Evolutionary conservation across 208 protist species (phyloP), one percentile per base, ranked within the genome.

Genomic region (Leishmania major): DNA sequence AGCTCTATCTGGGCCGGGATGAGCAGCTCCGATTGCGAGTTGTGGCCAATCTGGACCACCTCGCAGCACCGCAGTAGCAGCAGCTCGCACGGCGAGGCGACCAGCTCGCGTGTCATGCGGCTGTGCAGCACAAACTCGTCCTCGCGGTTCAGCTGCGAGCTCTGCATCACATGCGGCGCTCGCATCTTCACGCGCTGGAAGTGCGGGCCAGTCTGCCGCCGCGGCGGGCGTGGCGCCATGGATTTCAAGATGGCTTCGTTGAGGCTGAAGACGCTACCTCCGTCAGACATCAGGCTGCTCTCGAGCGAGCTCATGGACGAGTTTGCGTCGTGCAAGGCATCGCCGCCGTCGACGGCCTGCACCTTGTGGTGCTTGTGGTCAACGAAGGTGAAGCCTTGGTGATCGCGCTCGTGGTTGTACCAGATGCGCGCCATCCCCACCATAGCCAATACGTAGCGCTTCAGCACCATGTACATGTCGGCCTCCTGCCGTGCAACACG

Each of bases 51-150:
- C 87, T 97, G 90, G 1, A 96, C 91, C 75, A 97, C 92, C 83
- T 97, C 92, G 66, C 91, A 94, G 84, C 94, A 97, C 60, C 94
- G 92, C 74, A 97, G 90, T 6, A 97, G 89, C 59, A 96, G 84
- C 71, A 97, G 82, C 79, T 97, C 94, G 83, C 92, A 97, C 75
- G 92, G 92, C 67, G 91, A 94, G 22, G 92, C 92, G 57, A 94
- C 88, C 28, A 97, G 88, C 81, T 95, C 91, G 43, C 92, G 91
- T 49, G 89, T 91, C 92, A 97, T 95, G 79, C 90, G 89, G 77
- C 92, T 95, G 76, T 93, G 88, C 80, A 95, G 82, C 57, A 95
- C 92, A 89, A 96, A 95, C 80, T 95, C 89, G 51, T 96, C 91
- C 60, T 94, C 92, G 57, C 88, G 84, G 47, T 84, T 87, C 70